Evolutionary conservation across 2,329 filamentous ascomycete species (phyloP).

Genomic region (Fusarium stilboides): DNA sequence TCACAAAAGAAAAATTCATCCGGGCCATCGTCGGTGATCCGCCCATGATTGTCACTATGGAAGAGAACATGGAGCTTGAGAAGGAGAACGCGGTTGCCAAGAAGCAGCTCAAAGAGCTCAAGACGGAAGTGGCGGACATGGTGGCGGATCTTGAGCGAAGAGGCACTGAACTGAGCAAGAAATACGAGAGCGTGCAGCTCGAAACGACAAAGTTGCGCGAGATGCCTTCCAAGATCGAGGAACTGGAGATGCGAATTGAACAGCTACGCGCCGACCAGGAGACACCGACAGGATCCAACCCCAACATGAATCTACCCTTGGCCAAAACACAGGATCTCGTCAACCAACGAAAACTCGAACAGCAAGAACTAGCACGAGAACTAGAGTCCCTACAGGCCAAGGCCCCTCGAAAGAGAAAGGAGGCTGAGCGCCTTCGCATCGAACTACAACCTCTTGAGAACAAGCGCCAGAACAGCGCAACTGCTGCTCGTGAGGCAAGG

Average conservation of each 20-base stretch:
- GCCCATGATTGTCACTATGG: conserved; percentile 84
- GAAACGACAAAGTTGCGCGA: conserved; percentile 66
- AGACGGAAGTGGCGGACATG: conserved; percentile 82
- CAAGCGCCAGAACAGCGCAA: conserved; percentile 74
- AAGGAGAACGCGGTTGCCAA: conserved; percentile 78
- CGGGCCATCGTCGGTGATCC: conserved; percentile 92
- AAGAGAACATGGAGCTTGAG: conserved; percentile 86
- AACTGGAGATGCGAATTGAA: conserved; percentile 65
- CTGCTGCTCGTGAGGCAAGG: conserved; percentile 79
- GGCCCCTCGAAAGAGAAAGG: conserved; percentile 75
- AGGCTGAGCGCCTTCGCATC: conserved; percentile 75
- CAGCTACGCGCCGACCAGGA: conserved; percentile 61
- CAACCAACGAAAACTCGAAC: conserved; percentile 65
- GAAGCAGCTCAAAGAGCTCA: conserved; percentile 82
- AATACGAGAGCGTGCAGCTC: conserved; percentile 66
- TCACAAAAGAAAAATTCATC: conserved; percentile 98
- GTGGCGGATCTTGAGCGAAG: conserved; percentile 79
- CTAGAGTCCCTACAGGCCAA: conserved; percentile 74
- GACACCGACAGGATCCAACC: conserved; percentile 51
- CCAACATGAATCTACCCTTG: conserved; percentile 69
- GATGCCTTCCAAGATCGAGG: conserved; percentile 65
- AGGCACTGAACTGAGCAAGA: conserved; percentile 70
- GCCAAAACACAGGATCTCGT: conserved; percentile 70
- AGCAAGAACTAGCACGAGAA: conserved; percentile 72
- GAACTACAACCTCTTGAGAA: conserved; percentile 79